These are phyloP conservation scores for Ogataea nonfermentans DNA, from an alignment of 805 yeast species.

Conservation along the genomic window DNA sequence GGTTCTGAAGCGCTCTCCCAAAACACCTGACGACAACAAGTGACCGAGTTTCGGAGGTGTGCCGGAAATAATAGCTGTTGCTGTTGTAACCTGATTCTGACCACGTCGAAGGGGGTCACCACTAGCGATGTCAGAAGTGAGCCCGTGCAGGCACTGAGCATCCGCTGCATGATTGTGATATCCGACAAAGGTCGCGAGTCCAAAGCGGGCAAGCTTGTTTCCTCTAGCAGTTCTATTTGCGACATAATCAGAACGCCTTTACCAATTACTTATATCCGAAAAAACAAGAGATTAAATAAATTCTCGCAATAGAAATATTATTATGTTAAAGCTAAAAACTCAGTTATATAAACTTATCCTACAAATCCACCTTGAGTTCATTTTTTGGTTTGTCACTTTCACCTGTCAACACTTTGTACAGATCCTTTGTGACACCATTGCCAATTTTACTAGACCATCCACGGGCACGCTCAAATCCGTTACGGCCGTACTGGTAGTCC, in stretches of 20 bases:
- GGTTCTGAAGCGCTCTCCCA: conserved; percentile 26
- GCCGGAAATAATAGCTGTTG: conserved; percentile 58
- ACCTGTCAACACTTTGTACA: conserved; percentile 28
- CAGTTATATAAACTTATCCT: background rate
- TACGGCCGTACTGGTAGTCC: conserved; percentile 66
- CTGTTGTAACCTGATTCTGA: conserved; percentile 73
- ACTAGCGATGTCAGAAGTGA: conserved; percentile 69
- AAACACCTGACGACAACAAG: conserved; percentile 40
- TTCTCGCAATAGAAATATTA: background rate
- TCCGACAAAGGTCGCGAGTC: conserved; percentile 18
- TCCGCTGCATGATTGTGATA: conserved; percentile 55
- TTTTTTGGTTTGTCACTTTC: conserved; percentile 10
- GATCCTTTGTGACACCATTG: conserved; percentile 31
- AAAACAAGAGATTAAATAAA: conserved; percentile 4
- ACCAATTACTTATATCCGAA: conserved; percentile 5
- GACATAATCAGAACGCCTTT: conserved; percentile 1
- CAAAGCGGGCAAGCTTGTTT: background rate
- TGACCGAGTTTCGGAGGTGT: conserved; percentile 24
- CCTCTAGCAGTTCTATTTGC: conserved; percentile 8
- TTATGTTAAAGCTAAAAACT: no score
- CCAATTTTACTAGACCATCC: conserved; percentile 53
- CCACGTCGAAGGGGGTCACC: conserved; percentile 81
- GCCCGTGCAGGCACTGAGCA: conserved; percentile 79
- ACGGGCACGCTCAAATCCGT: conserved; percentile 68
- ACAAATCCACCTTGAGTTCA: conserved; percentile 23